phyloP scores from a whole-genome alignment of 75 land plant genomes.

The Azolla pinnata region DNA sequence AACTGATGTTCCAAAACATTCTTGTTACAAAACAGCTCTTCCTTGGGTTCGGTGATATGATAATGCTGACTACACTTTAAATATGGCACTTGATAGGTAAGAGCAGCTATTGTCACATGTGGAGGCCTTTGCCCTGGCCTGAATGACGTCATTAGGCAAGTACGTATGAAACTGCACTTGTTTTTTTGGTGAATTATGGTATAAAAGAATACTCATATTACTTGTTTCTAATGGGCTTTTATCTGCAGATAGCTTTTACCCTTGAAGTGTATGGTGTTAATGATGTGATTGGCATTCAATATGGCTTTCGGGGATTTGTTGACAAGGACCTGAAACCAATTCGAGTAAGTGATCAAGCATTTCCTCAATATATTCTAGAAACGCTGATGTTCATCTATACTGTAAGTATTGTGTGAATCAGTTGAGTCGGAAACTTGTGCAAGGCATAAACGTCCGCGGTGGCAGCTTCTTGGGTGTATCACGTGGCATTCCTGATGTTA shows the following conservation, averaged over 20 bases:
- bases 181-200: neutral
- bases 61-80: no score
- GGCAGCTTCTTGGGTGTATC: constrained; percentile 96
- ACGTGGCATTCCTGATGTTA: constrained; percentile 56
- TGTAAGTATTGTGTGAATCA: no score
- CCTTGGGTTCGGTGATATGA: no score
- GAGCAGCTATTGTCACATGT: constrained; percentile 89
- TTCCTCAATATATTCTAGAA: no score
- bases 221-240: neutral
- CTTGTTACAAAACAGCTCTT: no score
- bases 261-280: constrained; percentile 87
- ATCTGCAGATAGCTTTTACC: constrained; percentile 70
- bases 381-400: no score
- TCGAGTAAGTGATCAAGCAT: constrained; percentile 39
- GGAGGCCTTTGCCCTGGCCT: constrained; percentile 95
- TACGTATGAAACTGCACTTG: constrained; percentile 1
- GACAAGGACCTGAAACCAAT: constrained; percentile 44
- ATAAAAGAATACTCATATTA: neutral
- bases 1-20: no score
- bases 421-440: constrained; percentile 64
- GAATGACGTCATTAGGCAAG: constrained; percentile 93
- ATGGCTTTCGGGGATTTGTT: constrained; percentile 80
- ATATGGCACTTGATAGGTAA: constrained; percentile 34
- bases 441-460: constrained; percentile 72
- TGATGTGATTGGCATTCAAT: constrained; percentile 66